phyloP scores from a whole-genome alignment of 78 protist genomes.

The Thecamonas trahens region DNA sequence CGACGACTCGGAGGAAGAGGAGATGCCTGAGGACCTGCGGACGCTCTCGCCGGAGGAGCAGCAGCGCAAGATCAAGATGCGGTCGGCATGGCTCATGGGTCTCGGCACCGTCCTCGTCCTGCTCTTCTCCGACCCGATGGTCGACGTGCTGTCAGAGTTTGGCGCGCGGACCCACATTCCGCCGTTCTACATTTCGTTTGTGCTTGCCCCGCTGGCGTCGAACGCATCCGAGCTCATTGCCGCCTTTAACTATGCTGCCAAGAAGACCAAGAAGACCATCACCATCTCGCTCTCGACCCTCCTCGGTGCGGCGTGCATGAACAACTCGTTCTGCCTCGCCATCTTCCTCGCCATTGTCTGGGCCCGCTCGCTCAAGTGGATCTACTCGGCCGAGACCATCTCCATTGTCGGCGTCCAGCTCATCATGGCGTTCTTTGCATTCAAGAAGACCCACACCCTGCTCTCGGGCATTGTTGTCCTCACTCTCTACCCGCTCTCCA shows the following conservation, averaged over 20 bases:
- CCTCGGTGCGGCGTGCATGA: conserved; percentile 51
- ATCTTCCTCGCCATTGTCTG: conserved; percentile 30
- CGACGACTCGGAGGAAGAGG: conserved; percentile 51
- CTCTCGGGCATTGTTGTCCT: not conserved
- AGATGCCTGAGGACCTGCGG: conserved; percentile 25
- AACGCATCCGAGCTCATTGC: conserved; percentile 46
- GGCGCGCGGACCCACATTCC: conserved; percentile 28
- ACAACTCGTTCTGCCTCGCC: conserved; percentile 57
- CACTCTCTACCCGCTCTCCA: conserved; percentile 12
- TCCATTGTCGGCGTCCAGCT: conserved; percentile 4
- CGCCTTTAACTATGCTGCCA: conserved; percentile 12
- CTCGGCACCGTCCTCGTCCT: conserved; percentile 58
- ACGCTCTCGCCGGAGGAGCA: conserved; percentile 19
- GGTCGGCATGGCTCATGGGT: conserved; percentile 21
- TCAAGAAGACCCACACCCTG: not conserved
- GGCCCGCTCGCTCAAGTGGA: conserved; percentile 20
- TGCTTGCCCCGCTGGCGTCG: conserved; percentile 52
- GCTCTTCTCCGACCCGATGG: conserved; percentile 82
- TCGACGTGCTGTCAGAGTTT: conserved; percentile 46
- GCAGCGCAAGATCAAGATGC: conserved; percentile 7
- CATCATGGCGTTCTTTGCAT: not conserved
- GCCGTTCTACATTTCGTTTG: conserved; percentile 47
- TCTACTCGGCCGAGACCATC: conserved; percentile 31
- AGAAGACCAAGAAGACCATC: conserved; percentile 33
- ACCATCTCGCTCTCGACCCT: conserved; percentile 34